Evolutionary conservation across 495 filamentous ascomycete species (phyloP).

Genomic region (Rusavskia elegans): DNA sequence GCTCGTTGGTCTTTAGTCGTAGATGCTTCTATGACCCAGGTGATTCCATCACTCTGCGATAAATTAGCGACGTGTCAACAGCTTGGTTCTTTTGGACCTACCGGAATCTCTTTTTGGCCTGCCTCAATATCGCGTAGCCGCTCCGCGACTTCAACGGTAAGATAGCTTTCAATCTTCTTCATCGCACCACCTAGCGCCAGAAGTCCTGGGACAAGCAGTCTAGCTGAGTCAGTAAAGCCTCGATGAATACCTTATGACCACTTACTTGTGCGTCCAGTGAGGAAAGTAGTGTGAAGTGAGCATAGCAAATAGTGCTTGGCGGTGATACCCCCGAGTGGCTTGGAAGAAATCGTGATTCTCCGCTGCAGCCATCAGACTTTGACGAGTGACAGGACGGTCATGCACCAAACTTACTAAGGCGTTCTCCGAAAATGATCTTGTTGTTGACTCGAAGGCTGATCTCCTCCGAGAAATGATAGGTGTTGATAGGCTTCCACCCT

Average conservation of each 20-base stretch:
- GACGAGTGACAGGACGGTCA: no score
- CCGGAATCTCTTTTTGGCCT: background rate
- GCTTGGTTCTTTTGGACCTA: background rate
- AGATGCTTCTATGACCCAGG: slow-evolving; percentile 1
- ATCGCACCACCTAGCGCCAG: background rate
- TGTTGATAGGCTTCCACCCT: background rate
- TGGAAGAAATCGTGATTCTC: background rate
- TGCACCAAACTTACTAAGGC: background rate
- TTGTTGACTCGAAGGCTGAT: background rate
- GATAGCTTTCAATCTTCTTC: background rate
- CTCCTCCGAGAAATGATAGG: background rate
- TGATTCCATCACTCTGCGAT: background rate
- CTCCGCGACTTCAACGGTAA: background rate
- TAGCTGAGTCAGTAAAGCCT: background rate
- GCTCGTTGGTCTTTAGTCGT: background rate
- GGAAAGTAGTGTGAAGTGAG: background rate
- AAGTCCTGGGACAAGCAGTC: background rate
- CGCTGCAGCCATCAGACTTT: background rate
- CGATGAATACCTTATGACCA: background rate
- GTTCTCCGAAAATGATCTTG: background rate
- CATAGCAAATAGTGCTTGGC: background rate
- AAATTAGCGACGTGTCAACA: background rate
- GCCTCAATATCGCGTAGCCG: background rate
- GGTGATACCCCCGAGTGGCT: background rate
- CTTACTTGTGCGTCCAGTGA: background rate